These are phyloP conservation scores for Daldinia decipiens DNA, from an alignment of 495 filamentous ascomycete genomes.

Conservation along the genomic window DNA sequence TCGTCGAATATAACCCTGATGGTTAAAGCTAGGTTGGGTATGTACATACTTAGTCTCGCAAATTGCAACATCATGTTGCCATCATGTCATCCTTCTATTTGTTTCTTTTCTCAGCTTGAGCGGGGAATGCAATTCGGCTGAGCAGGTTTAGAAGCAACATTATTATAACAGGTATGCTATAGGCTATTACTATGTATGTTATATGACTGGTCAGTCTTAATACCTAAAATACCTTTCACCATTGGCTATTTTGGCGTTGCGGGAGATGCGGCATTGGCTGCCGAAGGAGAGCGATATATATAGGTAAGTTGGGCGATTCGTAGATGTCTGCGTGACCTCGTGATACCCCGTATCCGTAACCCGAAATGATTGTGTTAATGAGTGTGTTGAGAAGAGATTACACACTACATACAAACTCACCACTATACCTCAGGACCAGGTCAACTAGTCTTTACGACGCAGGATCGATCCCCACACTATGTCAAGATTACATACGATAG, in stretches of 20 bases:
- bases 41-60: not conserved
- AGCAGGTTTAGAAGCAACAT: not conserved
- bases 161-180: no score
- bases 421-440: no score
- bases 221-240: no score
- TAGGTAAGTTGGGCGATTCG: no score
- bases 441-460: no score
- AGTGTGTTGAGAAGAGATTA: not conserved
- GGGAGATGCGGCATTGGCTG: constrained; percentile 11
- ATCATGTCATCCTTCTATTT: constrained; percentile 1
- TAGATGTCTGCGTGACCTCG: no score
- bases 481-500: not conserved
- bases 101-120: not conserved
- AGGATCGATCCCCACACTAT: not conserved
- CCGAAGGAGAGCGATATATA: constrained; percentile 2
- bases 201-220: not conserved
- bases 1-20: constrained; percentile 7
- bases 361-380: no score
- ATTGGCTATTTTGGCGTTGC: no score
- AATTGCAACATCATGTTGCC: constrained; percentile 32
- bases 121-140: not conserved
- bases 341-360: no score
- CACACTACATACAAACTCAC: no score
- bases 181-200: no score
- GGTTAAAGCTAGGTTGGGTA: not conserved